Base-by-base conservation (phyloP, 306 rosid genomes). In the Prunus salicina region DNA sequence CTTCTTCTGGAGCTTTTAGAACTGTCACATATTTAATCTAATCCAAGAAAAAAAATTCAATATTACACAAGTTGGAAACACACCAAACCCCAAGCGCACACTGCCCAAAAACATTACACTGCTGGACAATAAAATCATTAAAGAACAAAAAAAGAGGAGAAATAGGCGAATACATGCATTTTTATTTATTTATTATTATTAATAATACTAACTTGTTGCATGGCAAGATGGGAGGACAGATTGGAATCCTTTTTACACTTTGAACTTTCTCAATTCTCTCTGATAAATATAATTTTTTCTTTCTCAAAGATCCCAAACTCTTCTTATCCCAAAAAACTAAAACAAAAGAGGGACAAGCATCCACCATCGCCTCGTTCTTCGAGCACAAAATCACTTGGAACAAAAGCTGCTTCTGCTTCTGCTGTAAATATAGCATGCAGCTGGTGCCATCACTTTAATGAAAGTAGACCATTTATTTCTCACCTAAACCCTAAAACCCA, bases 151-250 rank as follows among this genome's bases (percentile, higher is more conserved):
- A 14, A 47, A 6, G 9, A 0, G 1, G 0, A 66, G n/a, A 32
- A 14, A 25, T 7, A 47, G 18, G 43, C 61, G 16, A 50, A 16
- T 49, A 49, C 73, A 50, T 43, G 18, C 55, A n/a, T 47, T 27
- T 61, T 57, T 64, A 69, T 25, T 51, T 28, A 24, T 41, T 71
- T 71, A 43, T 18, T 19, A 64, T 18, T 34, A 64, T 8, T 64
- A 64, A 12, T 2, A 49, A 25, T 41, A 72, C 47, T 72, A 82
- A 12, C 52, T 14, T 60, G 20, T 66, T 66, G 53, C 62, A 22
- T 13, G 72, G 73, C 61, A 34, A 50, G 67, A 38, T 75, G 52
- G 24, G 19, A 34, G 28, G 56, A 68, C 82, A 75, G 77, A 47
- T 41, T 28, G 80, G 75, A 70, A 71, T 19, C 55, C 56, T 8